Base-by-base conservation (phyloP, 768 basidiomycete genomes). In the Collybia sp. region DNA sequence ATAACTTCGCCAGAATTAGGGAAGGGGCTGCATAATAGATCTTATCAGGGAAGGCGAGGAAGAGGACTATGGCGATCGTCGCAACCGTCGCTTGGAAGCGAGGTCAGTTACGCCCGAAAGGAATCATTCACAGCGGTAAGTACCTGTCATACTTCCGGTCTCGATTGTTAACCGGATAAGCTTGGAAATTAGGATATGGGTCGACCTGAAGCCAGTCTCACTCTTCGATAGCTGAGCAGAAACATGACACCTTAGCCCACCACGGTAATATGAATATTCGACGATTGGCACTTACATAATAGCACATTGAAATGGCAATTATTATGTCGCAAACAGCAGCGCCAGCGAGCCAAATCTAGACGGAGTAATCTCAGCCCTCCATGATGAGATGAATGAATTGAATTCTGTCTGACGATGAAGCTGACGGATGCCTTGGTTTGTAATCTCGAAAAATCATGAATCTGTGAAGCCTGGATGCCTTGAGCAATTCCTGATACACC, bases 141-240 rank as follows among this genome's bases (percentile, higher is more conserved):
- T 56, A 59, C 62, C 58, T 42, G 60, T 63, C 5, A 58, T 45
- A 6, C 58, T 49, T 20, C 61, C 61, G 13, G 60, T 61, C 36
- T 63, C 63, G 15, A 64, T 54, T 5, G 57, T 58, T 15, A 64
- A 39, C 12, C 58, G 53, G 30, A 58, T 60, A 12, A 64, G 45
- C 15, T 54, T 49, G 3, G 53, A 53, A 30, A 64, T 37, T 13
- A 58, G 41, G 19, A 57, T 39, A 30, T 58, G 54, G 5, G 63
- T 62, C 5, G 46, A 48, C 42, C 49, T 51, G 45, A 58, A 60
- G 12, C 59, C 59, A 2, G 56, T 56, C 25, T 58, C 55, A 31
- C 51, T 53, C 9, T 48, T 46, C 17, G 56, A 53, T 18, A 61
- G 46, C 56, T 58, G 34, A 17, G 17, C 30, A 17, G 33, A 1